A percentile compares a stretch with the other conserved stretches of the same genome.
These are phyloP conservation scores for Caloboletus firmus DNA, from an alignment of 1,284 basidiomycete genomes.

Conservation along the genomic window DNA sequence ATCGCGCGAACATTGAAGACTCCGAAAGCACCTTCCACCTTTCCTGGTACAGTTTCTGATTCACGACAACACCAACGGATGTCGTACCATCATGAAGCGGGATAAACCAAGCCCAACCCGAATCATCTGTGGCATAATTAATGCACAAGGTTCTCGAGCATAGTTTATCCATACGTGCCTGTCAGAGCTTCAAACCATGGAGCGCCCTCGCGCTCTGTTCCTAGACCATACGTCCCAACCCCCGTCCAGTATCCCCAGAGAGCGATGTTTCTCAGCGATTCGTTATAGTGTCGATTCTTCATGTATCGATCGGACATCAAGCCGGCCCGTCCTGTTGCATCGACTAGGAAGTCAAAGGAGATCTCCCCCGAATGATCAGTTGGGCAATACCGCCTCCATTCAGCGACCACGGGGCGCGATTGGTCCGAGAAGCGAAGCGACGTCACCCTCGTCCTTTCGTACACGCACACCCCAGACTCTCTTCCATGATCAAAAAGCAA, in stretches of 20 bases:
- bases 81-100: constrained; percentile 68
- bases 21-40: constrained; percentile 39
- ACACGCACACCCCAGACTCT: constrained; percentile 52
- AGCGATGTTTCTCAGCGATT: constrained; percentile 69
- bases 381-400: constrained; percentile 47
- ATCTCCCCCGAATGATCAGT: constrained; percentile 48
- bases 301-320: constrained; percentile 65
- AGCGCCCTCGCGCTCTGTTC: constrained; percentile 52
- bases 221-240: constrained; percentile 53
- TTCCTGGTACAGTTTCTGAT: constrained; percentile 52
- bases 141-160: neutral
- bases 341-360: constrained; percentile 63
- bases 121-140: constrained; percentile 52
- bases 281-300: constrained; percentile 67
- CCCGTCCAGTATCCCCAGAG: constrained; percentile 75
- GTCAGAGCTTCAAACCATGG: constrained; percentile 73
- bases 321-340: constrained; percentile 69
- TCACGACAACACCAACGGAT: constrained; percentile 71
- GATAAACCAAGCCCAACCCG: constrained; percentile 79
- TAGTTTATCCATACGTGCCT: constrained; percentile 40
- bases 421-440: constrained; percentile 48
- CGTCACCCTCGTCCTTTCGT: constrained; percentile 55
- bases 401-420: constrained; percentile 48
- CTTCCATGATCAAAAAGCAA: constrained; percentile 60
- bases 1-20: constrained; percentile 42